Percentiles rank a stretch among this genome's conserved stretches.
These are phyloP conservation scores for Termitomyces sp. DNA, from an alignment of 768 basidiomycete species.

Conservation along the genomic window DNA sequence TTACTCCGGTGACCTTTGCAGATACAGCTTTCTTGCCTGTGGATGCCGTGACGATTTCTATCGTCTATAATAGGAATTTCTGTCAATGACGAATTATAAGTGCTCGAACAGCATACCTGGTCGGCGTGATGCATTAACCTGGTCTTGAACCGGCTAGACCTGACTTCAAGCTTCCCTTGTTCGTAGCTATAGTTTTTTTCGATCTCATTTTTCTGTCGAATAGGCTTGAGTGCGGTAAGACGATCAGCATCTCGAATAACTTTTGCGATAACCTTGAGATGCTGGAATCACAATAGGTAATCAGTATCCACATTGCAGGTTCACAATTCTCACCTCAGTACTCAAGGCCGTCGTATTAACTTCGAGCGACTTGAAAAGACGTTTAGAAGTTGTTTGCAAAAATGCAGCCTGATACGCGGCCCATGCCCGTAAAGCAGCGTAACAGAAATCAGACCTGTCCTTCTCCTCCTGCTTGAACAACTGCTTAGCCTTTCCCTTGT, in stretches of 20 bases:
- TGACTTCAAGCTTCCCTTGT: constrained; percentile 27
- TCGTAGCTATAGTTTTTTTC: constrained; percentile 18
- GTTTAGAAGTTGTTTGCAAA: constrained; percentile 14
- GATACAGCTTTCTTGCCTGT: constrained; percentile 1
- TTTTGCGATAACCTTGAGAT: constrained; percentile 31
- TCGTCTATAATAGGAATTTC: constrained; percentile 8
- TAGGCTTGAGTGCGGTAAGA: constrained; percentile 39
- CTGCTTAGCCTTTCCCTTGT: constrained; percentile 19
- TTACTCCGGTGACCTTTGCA: constrained; percentile 23
- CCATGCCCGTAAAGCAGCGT: constrained; percentile 42
- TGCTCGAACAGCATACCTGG: constrained; percentile 19
- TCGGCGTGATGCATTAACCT: constrained; percentile 26
- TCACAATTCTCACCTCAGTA: constrained; percentile 19
- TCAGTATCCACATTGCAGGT: background rate
- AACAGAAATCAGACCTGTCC: constrained; percentile 3
- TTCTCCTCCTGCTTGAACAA: constrained; percentile 27
- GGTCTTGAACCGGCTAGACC: constrained; percentile 38
- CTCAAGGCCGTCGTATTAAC: constrained; percentile 23
- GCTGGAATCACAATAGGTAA: constrained; percentile 20
- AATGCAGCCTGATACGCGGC: constrained; percentile 32
- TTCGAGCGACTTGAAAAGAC: constrained; percentile 6
- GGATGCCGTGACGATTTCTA: constrained; percentile 16
- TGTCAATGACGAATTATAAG: background rate
- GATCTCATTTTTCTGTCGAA: constrained; percentile 42
- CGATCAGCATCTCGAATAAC: constrained; percentile 33